These are phyloP conservation scores for Verticillium klebahnii DNA, from an alignment of 2,329 filamentous ascomycete species.

Conservation along the genomic window DNA sequence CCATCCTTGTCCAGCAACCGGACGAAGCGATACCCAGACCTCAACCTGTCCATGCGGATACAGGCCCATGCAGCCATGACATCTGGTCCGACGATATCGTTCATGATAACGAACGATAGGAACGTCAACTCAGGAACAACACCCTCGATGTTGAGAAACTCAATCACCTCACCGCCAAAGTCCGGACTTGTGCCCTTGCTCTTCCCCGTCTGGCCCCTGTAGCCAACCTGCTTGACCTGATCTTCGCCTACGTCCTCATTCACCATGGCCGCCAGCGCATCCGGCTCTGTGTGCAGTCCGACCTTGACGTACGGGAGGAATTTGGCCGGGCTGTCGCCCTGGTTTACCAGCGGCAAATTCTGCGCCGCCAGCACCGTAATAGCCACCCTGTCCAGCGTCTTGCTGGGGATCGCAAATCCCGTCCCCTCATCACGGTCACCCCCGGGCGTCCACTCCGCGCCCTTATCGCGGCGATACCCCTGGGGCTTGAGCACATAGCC, in stretches of 20 bases:
- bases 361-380: conserved; percentile 76
- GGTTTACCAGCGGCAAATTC: conserved; percentile 57
- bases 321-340: conserved; percentile 19
- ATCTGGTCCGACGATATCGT: conserved; percentile 1
- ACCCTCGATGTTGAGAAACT: conserved; percentile 1
- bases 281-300: conserved; percentile 72
- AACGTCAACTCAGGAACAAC: conserved; percentile 1
- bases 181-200: conserved; percentile 1
- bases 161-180: conserved; percentile 15
- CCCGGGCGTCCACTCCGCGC: conserved; percentile 23
- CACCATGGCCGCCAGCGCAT: conserved; percentile 24
- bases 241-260: neutral
- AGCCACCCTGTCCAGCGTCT: conserved; percentile 55
- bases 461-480: conserved; percentile 53
- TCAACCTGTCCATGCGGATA: conserved; percentile 53
- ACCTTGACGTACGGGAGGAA: conserved; percentile 71
- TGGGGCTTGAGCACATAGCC: conserved; percentile 84
- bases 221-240: neutral
- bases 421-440: conserved; percentile 25
- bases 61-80: conserved; percentile 44
- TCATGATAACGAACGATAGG: conserved; percentile 1
- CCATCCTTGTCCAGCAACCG: conserved; percentile 3
- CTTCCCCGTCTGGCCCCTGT: neutral
- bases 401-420: conserved; percentile 36
- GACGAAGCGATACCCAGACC: conserved; percentile 49